phyloP scores from a whole-genome alignment of 2,329 filamentous ascomycete species.

The Neurospora sp. region DNA sequence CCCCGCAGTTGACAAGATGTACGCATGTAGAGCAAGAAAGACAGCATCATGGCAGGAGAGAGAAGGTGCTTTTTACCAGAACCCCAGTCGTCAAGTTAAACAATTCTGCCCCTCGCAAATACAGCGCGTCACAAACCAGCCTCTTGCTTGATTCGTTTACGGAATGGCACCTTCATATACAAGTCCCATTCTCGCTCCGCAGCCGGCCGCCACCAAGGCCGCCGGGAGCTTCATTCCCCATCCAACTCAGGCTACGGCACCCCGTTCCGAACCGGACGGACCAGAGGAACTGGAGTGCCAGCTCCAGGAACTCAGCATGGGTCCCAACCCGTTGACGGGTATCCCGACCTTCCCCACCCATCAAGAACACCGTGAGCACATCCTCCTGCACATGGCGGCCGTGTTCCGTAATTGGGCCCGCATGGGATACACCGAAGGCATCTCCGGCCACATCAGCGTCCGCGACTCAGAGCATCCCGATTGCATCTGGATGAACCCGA shows the following conservation, averaged over 20 bases:
- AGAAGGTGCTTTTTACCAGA: too few relatives aligned
- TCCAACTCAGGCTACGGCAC: neutral
- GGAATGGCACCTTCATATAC: neutral
- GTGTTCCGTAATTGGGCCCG: conserved; percentile 59
- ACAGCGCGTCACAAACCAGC: neutral
- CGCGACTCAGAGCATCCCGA: conserved; percentile 53
- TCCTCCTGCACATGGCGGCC: conserved; percentile 55
- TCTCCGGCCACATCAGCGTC: conserved; percentile 43
- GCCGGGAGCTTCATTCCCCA: neutral
- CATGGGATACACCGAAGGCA: conserved; percentile 55
- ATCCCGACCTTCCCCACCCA: conserved; percentile 33
- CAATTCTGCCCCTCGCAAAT: neutral
- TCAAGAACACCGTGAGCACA: conserved; percentile 47
- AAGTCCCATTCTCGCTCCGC: neutral
- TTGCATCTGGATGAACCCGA: conserved; percentile 62
- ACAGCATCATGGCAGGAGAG: neutral
- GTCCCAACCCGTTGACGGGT: conserved; percentile 13
- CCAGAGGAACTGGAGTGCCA: neutral
- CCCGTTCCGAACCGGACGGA: neutral
- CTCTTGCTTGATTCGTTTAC: neutral
- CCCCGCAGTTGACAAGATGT: neutral
- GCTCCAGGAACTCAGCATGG: neutral
- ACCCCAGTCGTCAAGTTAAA: too few relatives aligned
- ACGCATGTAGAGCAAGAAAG: neutral
- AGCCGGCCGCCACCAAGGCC: neutral